Evolutionary conservation across 768 basidiomycete species (phyloP), one percentile per base, ranked within the genome.

Genomic region (Podaxis rugospora): DNA sequence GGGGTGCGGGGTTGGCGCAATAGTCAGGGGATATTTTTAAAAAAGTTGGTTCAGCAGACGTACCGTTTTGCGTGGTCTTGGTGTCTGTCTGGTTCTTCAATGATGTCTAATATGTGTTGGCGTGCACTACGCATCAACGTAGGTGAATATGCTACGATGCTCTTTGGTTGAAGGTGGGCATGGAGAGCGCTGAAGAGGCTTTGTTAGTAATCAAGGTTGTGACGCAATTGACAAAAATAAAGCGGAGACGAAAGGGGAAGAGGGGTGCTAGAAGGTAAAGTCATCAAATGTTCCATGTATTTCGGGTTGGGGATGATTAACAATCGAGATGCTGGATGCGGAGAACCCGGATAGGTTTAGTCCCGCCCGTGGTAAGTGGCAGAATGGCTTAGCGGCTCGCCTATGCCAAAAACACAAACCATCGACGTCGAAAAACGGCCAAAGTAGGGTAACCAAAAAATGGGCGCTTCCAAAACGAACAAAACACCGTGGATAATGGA

Each of bases 141-240:
- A 0, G 80, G 78, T 0, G 70, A 76, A 64, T 87, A 87, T 0
- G 74, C 75, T 6, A 75, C 70, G 0, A 82, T 75, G 2, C 77
- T 76, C 61, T 82, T 83, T 3, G 83, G 78, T 63, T 85, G 81
- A 1, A 88, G 76, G 57, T 87, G 82, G 0, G 83, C 79, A 65
- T 86, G 84, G 0, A 85, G 74, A 1, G 84, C 84, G 60, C 85
- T 85, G 10, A 11, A 47, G 18, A 7, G 21, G 1, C n/a, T 3
- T 23, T 23, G 18, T 49, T 11, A 49, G 47, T 49, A 49, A 49
- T 16, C 7, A 18, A 18, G 14, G n/a, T 14, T 9, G n/a, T 27
- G 49, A 27, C 9, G 49, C 14, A 13, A 28, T 51, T 51, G 49
- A 51, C 40, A 25, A 25, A 25, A 18, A 10, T 7, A 51, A 14